A percentile compares a stretch with the other conserved stretches of the same genome.
These are phyloP conservation scores for Mycena kentingensis DNA, from an alignment of 768 basidiomycete species.

Conservation along the genomic window DNA sequence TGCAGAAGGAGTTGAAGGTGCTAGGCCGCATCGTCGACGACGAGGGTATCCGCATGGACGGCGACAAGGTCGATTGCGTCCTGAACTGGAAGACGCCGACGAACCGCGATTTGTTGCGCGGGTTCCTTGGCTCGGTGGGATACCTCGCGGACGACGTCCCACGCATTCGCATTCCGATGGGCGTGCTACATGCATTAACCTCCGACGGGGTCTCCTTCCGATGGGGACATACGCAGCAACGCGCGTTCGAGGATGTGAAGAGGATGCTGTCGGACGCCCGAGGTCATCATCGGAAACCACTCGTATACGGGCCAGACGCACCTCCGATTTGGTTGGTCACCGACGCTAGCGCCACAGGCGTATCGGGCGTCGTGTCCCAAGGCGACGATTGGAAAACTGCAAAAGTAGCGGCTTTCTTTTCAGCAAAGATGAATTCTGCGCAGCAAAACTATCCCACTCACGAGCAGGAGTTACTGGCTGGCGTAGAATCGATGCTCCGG, in stretches of 20 bases:
- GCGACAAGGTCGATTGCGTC: slow-evolving; percentile 31
- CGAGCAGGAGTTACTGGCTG: slow-evolving; percentile 26
- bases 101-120: slow-evolving; percentile 25
- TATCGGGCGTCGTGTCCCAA: background rate
- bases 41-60: slow-evolving; percentile 32
- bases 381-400: background rate
- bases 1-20: slow-evolving; percentile 23
- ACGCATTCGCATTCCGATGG: slow-evolving; percentile 8
- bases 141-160: background rate
- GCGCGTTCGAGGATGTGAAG: background rate
- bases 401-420: background rate
- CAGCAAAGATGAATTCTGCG: background rate
- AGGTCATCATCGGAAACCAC: slow-evolving; percentile 10
- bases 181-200: slow-evolving; percentile 3
- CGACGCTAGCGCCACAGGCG: background rate
- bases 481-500: slow-evolving; percentile 8
- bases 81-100: too few species aligned
- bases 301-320: slow-evolving; percentile 6
- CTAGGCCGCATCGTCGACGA: slow-evolving; percentile 32
- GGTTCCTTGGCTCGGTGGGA: slow-evolving; percentile 28
- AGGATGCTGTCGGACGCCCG: background rate
- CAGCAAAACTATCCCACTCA: slow-evolving; percentile 11
- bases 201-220: background rate
- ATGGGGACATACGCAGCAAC: background rate
- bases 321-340: background rate